Evolutionary conservation across 73 alveolate genomes (phyloP).

Genomic region (Paramecium primaurelia): DNA sequence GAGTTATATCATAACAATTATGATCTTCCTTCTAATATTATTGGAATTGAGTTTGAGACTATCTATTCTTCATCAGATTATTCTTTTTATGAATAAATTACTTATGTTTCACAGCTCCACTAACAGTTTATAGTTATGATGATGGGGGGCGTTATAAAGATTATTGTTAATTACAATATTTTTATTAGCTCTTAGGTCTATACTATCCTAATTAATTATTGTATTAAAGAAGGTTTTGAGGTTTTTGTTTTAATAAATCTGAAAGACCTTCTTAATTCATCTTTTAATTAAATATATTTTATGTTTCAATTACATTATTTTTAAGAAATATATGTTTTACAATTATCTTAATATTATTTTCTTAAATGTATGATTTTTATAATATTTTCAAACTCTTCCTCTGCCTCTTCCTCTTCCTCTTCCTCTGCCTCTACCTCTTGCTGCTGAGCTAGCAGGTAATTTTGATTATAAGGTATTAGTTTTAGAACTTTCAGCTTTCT

Average conservation of each 20-base stretch:
- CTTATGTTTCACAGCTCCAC: neutral
- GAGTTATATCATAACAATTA: neutral
- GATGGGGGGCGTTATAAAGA: conserved; percentile 1
- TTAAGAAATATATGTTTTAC: neutral
- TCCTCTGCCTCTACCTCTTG: conserved; percentile 55
- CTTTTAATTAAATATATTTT: neutral
- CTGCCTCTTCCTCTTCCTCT: conserved; percentile 57
- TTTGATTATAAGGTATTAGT: neutral
- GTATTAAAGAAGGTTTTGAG: neutral
- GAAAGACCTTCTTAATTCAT: neutral
- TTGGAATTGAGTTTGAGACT: neutral
- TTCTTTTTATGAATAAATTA: neutral
- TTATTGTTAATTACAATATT: neutral
- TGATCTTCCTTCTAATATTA: neutral
- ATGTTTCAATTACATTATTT: neutral
- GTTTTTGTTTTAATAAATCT: neutral
- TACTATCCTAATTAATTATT: neutral
- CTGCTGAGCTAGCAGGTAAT: neutral
- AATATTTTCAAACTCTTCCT: neutral
- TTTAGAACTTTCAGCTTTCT: conserved; percentile 37
- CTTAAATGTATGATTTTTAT: neutral
- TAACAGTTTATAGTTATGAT: neutral
- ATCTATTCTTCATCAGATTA: neutral
- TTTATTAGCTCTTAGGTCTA: neutral
- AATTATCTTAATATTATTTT: neutral